A percentile compares a stretch with the other conserved stretches of the same genome.
Conservation (phyloP, 768 basidiomycete genomes). For the Termitomyces sp. region DNA sequence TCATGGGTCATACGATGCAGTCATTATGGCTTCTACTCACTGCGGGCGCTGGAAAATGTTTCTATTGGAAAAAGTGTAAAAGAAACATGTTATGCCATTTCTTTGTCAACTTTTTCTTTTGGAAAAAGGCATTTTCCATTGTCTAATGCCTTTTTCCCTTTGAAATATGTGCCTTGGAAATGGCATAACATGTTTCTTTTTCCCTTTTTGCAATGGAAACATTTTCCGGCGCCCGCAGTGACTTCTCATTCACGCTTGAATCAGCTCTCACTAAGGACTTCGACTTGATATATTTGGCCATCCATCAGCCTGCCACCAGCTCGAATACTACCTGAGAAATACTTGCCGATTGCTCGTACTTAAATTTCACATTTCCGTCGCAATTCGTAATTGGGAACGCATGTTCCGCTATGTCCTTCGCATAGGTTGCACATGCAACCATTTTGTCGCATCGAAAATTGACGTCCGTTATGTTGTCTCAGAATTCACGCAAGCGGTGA, state of each 20-base stretch:
- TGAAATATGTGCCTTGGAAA: too few species aligned
- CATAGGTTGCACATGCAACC: constrained; percentile 2
- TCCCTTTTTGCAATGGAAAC: too few species aligned
- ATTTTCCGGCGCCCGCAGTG: too few species aligned
- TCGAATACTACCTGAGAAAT: background rate
- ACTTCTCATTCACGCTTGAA: background rate
- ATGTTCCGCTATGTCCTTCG: background rate
- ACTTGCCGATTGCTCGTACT: too few species aligned
- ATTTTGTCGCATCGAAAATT: constrained; percentile 1
- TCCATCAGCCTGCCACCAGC: background rate
- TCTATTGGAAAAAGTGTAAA: too few species aligned
- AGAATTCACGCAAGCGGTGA: background rate
- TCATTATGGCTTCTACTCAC: background rate
- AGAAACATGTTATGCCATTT: too few species aligned
- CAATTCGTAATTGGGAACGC: background rate
- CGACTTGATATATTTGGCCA: background rate
- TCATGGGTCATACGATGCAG: background rate
- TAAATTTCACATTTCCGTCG: background rate
- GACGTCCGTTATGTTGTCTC: background rate
- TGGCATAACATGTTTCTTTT: too few species aligned
- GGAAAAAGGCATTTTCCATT: too few species aligned
- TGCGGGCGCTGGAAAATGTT: too few species aligned
- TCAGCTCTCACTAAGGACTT: background rate
- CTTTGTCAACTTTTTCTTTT: too few species aligned
- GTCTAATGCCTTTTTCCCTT: too few species aligned